Percentiles rank a stretch among this genome's conserved stretches.
phyloP scores from a whole-genome alignment of 164 flowering plant species.

The Macadamia tetraphylla region DNA sequence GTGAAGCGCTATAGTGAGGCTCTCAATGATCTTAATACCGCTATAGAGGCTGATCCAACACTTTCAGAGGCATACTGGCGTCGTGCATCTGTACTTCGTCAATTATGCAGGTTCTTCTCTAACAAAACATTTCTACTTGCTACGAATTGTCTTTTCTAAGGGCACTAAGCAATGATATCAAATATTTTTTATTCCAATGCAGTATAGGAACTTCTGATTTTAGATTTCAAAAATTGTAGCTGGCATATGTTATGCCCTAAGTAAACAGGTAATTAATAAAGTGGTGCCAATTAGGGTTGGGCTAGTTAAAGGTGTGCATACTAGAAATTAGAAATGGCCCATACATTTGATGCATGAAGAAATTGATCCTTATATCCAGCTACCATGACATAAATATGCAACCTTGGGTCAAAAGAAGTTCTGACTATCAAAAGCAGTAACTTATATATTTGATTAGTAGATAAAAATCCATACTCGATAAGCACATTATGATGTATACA shows the following conservation, averaged over 20 bases:
- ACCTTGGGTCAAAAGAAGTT: too few relatives aligned
- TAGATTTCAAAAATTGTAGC: neutral
- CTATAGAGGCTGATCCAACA: conserved; percentile 79
- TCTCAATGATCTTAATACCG: conserved; percentile 80
- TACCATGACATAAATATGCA: too few relatives aligned
- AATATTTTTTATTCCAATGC: neutral
- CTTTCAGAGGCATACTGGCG: conserved; percentile 78
- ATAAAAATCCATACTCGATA: too few relatives aligned
- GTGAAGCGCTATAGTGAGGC: conserved; percentile 76
- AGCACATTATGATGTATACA: too few relatives aligned
- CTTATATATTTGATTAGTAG: too few relatives aligned
- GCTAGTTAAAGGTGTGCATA: too few relatives aligned
- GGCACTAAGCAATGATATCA: neutral
- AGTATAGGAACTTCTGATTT: neutral
- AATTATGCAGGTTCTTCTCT: conserved; percentile 68
- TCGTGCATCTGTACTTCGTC: conserved; percentile 76
- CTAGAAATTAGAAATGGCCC: too few relatives aligned
- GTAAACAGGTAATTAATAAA: too few relatives aligned
- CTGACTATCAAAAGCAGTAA: too few relatives aligned
- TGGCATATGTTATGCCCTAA: neutral
- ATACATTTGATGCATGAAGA: too few relatives aligned
- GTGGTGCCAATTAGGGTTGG: too few relatives aligned
- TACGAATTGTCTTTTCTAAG: neutral
- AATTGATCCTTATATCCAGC: too few relatives aligned
- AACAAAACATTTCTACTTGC: neutral